Conservation (phyloP, 768 basidiomycete genomes). For the Austroboletus festivus region DNA sequence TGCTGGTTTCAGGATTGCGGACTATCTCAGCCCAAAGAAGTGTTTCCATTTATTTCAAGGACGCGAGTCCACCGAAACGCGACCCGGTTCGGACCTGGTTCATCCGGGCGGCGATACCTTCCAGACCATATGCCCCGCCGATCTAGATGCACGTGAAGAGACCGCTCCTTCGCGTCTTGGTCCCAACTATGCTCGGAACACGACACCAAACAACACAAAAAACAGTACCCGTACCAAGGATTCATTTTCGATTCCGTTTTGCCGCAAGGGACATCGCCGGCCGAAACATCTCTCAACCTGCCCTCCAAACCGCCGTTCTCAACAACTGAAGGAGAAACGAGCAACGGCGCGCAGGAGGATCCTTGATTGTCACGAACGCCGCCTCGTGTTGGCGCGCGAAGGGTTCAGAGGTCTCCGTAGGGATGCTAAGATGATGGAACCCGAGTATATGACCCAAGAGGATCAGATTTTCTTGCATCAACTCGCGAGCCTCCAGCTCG, state of each 20-base stretch:
- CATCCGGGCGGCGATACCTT: constrained; percentile 7
- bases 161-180: no score
- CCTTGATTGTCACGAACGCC: constrained; percentile 1
- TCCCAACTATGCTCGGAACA: background rate
- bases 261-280: constrained; percentile 12
- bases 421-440: constrained; percentile 19
- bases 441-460: constrained; percentile 11
- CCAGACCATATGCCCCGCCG: constrained; percentile 5
- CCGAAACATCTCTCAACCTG: constrained; percentile 18
- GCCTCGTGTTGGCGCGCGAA: background rate
- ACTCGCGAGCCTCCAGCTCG: constrained; percentile 12
- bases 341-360: background rate
- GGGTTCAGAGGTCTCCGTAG: constrained; percentile 2
- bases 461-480: constrained; percentile 28
- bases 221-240: background rate
- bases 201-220: background rate
- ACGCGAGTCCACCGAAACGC: constrained; percentile 4
- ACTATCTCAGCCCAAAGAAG: constrained; percentile 14
- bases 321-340: constrained; percentile 10
- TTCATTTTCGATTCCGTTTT: background rate
- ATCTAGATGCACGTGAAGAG: no score
- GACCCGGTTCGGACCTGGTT: constrained; percentile 9
- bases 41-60: constrained; percentile 21
- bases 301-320: constrained; percentile 4
- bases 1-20: constrained; percentile 27